Evolutionary conservation across 2,329 filamentous ascomycete species (phyloP).

Genomic region (Aspergillus sp.): DNA sequence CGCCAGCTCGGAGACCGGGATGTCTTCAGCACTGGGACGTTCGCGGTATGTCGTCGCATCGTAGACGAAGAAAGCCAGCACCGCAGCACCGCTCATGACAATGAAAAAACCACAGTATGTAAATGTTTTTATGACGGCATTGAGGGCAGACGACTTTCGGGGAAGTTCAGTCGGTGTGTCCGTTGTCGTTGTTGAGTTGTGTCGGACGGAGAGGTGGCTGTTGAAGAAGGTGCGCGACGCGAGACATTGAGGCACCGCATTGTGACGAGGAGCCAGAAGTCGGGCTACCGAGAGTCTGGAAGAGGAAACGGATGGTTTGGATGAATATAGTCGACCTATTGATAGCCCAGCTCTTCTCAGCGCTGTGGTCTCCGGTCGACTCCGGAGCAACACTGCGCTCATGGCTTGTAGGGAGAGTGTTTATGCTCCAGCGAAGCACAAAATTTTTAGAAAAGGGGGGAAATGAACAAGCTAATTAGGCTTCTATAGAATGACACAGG

Average conservation of each 20-base stretch:
- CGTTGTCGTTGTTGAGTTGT: conserved; percentile 31
- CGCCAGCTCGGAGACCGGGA: conserved; percentile 80
- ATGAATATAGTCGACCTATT: conserved; percentile 20
- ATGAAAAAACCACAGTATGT: conserved; percentile 74
- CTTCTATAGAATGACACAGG: neutral
- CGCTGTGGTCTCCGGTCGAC: conserved; percentile 27
- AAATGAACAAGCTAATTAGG: conserved; percentile 3
- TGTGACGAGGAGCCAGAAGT: conserved; percentile 20
- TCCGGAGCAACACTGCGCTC: conserved; percentile 33
- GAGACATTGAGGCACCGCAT: conserved; percentile 23
- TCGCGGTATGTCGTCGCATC: conserved; percentile 89
- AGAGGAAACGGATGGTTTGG: conserved; percentile 11
- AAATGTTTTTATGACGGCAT: conserved; percentile 67
- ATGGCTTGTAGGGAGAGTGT: conserved; percentile 18
- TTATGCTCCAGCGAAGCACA: neutral
- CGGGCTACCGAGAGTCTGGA: conserved; percentile 16
- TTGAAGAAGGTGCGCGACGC: conserved; percentile 20
- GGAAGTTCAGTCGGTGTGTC: conserved; percentile 16
- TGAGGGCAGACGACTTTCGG: conserved; percentile 36
- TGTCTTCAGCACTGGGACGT: conserved; percentile 64
- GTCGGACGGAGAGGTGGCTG: conserved; percentile 28
- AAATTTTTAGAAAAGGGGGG: neutral
- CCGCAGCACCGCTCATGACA: conserved; percentile 64
- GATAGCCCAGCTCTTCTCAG: conserved; percentile 27
- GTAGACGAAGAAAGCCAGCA: conserved; percentile 88